A percentile compares a stretch with the other conserved stretches of the same genome.
Evolutionary conservation across 2,329 filamentous ascomycete genomes (phyloP).

Genomic region (Metarhizium humberi): DNA sequence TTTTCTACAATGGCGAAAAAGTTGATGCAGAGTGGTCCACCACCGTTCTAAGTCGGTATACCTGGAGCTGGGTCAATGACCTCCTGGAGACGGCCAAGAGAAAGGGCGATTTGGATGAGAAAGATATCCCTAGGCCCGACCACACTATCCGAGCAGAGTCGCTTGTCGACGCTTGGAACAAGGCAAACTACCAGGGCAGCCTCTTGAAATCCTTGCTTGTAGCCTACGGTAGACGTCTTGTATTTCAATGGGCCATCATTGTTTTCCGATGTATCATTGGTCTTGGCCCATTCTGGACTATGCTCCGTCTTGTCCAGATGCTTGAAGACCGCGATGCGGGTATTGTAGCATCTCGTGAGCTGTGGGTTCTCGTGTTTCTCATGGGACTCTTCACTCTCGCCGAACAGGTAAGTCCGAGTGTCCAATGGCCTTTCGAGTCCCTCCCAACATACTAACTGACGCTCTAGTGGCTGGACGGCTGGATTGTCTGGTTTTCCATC

Average conservation of each 20-base stretch:
- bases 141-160: constrained; percentile 42
- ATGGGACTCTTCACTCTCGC: constrained; percentile 52
- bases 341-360: constrained; percentile 36
- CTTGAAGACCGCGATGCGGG: constrained; percentile 47
- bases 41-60: constrained; percentile 52
- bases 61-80: constrained; percentile 53
- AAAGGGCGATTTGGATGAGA: constrained; percentile 51
- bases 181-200: constrained; percentile 32
- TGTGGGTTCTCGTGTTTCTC: constrained; percentile 60
- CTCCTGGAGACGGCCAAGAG: constrained; percentile 45
- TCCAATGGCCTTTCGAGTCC: neutral
- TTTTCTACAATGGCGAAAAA: constrained; percentile 46
- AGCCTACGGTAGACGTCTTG: constrained; percentile 46
- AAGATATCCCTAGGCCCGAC: constrained; percentile 53
- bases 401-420: constrained; percentile 26
- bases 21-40: constrained; percentile 57
- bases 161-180: constrained; percentile 40
- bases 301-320: constrained; percentile 54
- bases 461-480: constrained; percentile 48
- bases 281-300: constrained; percentile 61
- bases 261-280: constrained; percentile 46
- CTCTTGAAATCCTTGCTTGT: constrained; percentile 53
- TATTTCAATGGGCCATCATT: constrained; percentile 50
- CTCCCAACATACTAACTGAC: constrained; percentile 5
- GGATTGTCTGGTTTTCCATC: constrained; percentile 58